Evolutionary conservation across 2,329 filamentous ascomycete genomes (phyloP), one percentile per base, ranked within the genome.

Genomic region (Mollisiaceae sp.): DNA sequence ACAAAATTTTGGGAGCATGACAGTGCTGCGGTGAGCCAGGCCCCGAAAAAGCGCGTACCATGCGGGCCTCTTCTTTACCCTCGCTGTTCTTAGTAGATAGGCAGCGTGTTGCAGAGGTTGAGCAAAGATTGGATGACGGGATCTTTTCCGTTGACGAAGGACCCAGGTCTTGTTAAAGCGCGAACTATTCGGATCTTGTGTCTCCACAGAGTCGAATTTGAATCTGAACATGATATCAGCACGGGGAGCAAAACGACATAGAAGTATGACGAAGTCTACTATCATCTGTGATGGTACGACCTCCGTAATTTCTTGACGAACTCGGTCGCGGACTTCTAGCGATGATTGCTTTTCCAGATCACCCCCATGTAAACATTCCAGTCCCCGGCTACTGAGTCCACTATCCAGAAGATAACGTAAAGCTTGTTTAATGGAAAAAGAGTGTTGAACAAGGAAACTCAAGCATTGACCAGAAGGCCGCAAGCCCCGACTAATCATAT

Each of bases 401-500:
- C 82, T 82, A 64, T 86, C 83, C 8, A 71, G 71, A 20, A 90
- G 75, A 74, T 86, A 88, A 24, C 74, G 72, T 39, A 84, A 66
- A 0, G 82, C 87, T 11, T 80, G 78, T 11, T 79, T 73, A 12
- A 86, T 70, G 4, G 81, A 82, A 1, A 75, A 71, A 0, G 88
- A 83, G 69, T 86, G 79, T 4, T 79, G 76, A 1, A 93, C 69
- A 1, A 93, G 78, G 20, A 86, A 82, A 2, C 78, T 78, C 8
- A 92, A 80, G 32, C 83, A 85, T 47, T 78, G 75, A 0, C 80
- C 81, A 4, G 78, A 73, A 0, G 88, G 85, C 8, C 74, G 77
- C 22, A 89, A 73, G 0, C 82, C 81, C 1, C 80, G 78, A 1
- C 73, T 74, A 14, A 78, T 65, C 86, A 93, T 91, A 50, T 82